Conservation (phyloP, 352 stramenopile species). For the Aphanomyces astaci region DNA sequence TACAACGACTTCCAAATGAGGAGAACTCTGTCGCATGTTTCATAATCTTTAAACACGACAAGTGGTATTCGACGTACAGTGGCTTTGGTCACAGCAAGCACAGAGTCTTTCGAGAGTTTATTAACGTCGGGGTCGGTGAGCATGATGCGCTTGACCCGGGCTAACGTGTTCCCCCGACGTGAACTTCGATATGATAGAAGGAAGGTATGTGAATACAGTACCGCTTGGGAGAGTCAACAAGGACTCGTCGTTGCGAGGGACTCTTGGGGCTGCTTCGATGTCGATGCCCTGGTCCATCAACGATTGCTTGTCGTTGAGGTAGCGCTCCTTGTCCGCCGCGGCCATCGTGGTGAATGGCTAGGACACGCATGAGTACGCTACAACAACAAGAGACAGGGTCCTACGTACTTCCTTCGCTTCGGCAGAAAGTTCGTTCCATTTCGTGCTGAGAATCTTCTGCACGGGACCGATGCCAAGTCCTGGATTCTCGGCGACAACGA, state of each 20-base stretch:
- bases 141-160: slow-evolving; percentile 89
- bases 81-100: slow-evolving; percentile 88
- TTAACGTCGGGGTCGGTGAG: slow-evolving; percentile 88
- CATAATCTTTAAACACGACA: too few relatives aligned
- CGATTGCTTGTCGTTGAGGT: slow-evolving; percentile 62
- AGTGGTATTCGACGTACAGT: slow-evolving; percentile 49
- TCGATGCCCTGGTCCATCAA: slow-evolving; percentile 45
- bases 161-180: too few relatives aligned
- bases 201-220: too few relatives aligned
- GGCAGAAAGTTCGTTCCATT: slow-evolving; percentile 80
- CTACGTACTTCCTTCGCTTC: slow-evolving; percentile 69
- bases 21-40: too few relatives aligned
- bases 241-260: slow-evolving; percentile 4
- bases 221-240: slow-evolving; percentile 5
- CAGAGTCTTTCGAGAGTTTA: slow-evolving; percentile 88
- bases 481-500: slow-evolving; percentile 21
- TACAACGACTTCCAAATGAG: slow-evolving; percentile 28
- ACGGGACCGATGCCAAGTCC: slow-evolving; percentile 61
- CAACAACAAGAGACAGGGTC: background rate
- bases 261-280: slow-evolving; percentile 20
- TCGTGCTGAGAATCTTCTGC: slow-evolving; percentile 83
- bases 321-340: slow-evolving; percentile 79
- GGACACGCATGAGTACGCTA: background rate
- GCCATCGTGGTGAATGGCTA: slow-evolving; percentile 77
- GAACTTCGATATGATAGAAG: too few relatives aligned